Evolutionary conservation across 73 alveolate genomes (phyloP).

Genomic region (Halteria grandinella): DNA sequence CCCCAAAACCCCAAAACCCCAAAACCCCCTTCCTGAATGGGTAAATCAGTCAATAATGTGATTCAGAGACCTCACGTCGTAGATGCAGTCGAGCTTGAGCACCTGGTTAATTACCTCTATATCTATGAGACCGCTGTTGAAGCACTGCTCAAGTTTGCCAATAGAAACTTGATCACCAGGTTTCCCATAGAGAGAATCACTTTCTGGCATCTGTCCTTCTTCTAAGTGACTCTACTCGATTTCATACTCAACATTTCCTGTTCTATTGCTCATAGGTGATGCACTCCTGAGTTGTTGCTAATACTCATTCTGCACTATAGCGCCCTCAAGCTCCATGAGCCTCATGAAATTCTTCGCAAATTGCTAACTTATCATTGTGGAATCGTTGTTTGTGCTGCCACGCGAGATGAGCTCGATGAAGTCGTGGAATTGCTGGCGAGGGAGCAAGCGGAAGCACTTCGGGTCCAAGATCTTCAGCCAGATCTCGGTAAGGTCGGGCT

Average conservation of each 20-base stretch:
- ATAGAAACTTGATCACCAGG: no score
- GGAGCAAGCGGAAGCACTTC: not conserved
- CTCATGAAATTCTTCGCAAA: not conserved
- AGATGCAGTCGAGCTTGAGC: not conserved
- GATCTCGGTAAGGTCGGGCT: not conserved
- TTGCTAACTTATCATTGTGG: not conserved
- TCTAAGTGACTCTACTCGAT: no score
- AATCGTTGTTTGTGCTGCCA: not conserved
- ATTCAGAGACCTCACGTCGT: not conserved
- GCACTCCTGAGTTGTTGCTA: not conserved
- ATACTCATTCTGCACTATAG: not conserved
- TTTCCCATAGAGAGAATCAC: no score
- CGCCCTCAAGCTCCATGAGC: not conserved
- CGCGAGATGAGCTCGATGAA: not conserved
- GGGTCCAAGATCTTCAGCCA: not conserved
- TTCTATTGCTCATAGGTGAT: no score
- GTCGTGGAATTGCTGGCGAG: not conserved
- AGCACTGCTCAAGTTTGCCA: no score
- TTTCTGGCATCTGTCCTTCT: no score
- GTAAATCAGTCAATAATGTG: not conserved
- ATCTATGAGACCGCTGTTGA: no score
- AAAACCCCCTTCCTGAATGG: not conserved
- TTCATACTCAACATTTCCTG: no score
- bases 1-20: no score
- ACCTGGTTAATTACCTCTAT: not conserved